Percentiles rank a stretch among this genome's conserved stretches.
phyloP scores from a whole-genome alignment of 2,329 filamentous ascomycete species.

The Didymella glomerata region DNA sequence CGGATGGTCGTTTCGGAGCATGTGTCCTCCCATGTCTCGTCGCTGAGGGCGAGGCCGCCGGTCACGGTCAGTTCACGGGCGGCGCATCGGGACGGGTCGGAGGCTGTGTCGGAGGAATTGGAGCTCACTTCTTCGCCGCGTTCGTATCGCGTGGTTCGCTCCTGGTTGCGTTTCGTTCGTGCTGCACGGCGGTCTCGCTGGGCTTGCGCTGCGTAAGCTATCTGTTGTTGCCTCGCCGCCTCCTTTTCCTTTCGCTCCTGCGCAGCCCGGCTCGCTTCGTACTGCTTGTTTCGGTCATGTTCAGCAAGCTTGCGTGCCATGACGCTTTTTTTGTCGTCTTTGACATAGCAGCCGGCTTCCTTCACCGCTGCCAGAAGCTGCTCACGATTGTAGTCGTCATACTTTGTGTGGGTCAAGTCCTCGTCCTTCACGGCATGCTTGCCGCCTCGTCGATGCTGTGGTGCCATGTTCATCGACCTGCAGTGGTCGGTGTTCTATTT shows the following conservation, averaged over 20 bases:
- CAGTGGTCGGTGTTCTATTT: not conserved
- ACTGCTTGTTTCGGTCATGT: constrained; percentile 5
- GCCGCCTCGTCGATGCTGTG: constrained; percentile 39
- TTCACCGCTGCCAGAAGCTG: constrained; percentile 33
- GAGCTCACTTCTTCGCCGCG: constrained; percentile 31
- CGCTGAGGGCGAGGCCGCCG: constrained; percentile 28
- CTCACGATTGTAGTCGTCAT: constrained; percentile 37
- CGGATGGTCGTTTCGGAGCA: constrained; percentile 22
- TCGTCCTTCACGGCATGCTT: constrained; percentile 41
- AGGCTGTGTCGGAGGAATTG: constrained; percentile 17
- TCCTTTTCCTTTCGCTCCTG: constrained; percentile 22
- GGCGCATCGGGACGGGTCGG: constrained; percentile 4
- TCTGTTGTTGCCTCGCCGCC: constrained; percentile 21
- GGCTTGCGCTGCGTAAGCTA: constrained; percentile 11
- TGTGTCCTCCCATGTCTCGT: constrained; percentile 34
- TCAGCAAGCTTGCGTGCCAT: constrained; percentile 38
- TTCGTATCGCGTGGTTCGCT: constrained; percentile 21
- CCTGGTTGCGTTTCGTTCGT: constrained; percentile 19
- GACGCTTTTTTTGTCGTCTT: constrained; percentile 44
- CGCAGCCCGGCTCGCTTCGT: constrained; percentile 17
- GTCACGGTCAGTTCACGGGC: constrained; percentile 14
- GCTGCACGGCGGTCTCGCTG: constrained; percentile 9
- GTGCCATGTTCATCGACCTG: constrained; percentile 14
- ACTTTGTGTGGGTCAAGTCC: constrained; percentile 41
- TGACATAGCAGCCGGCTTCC: constrained; percentile 34